Percentiles rank a stretch among this genome's conserved stretches.
Conservation (phyloP, 192 early-diverging fungal species). For the Coemansia sp. region DNA sequence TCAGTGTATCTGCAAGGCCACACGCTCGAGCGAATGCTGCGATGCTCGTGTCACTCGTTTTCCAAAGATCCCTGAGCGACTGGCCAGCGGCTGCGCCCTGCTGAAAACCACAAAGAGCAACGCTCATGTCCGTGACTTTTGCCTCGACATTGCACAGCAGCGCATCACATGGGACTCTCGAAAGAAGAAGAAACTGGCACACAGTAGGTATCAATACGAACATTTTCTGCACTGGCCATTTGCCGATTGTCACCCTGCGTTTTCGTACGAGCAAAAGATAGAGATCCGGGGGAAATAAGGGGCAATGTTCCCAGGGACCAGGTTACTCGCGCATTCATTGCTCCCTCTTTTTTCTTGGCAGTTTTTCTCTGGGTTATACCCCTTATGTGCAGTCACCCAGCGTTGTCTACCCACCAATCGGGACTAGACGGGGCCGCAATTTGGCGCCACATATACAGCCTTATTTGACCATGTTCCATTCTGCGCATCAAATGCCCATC, state of each 20-base stretch:
- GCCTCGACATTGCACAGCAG: conserved; percentile 54
- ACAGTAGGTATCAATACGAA: conserved; percentile 40
- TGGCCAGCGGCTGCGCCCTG: conserved; percentile 45
- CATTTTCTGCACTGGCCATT: background rate
- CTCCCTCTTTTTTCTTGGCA: background rate
- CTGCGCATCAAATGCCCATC: background rate
- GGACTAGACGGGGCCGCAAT: background rate
- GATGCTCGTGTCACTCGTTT: conserved; percentile 11
- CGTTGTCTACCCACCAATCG: background rate
- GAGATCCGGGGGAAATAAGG: too few relatives aligned
- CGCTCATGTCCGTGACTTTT: conserved; percentile 48
- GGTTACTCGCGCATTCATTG: too few relatives aligned
- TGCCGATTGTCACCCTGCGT: conserved; percentile 1
- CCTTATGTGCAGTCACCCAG: too few relatives aligned
- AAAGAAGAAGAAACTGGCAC: conserved; percentile 55
- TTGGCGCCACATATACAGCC: conserved; percentile 7
- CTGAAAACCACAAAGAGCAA: conserved; percentile 48
- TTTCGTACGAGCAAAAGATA: too few relatives aligned
- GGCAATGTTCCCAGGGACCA: too few relatives aligned
- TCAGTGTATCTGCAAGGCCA: background rate
- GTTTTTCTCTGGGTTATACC: background rate
- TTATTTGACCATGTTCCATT: background rate
- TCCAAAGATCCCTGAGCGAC: conserved; percentile 25
- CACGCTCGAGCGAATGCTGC: background rate
- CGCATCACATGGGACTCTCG: conserved; percentile 55